Evolutionary conservation across 805 yeast species (phyloP), one percentile per base, ranked within the genome.

Genomic region (Candida pseudofarinosa): DNA sequence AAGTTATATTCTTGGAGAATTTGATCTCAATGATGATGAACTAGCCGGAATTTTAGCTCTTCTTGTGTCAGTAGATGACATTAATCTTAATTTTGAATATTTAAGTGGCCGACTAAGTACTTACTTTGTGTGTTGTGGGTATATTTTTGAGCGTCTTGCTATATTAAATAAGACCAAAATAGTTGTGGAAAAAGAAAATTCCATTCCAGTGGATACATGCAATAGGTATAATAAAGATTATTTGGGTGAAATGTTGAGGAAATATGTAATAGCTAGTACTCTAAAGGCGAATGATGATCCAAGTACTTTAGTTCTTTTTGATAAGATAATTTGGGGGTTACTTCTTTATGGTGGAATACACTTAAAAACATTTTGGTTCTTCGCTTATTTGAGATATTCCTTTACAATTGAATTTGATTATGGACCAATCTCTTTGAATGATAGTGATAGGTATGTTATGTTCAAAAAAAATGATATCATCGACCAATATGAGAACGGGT

Each of bases 311-410:
- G 34, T 41, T 2, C 49, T 73, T 3, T 64, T 68, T 38, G 67
- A 71, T 35, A 60, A 65, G 23, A 59, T 77, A 1, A 40, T 74
- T 1, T 67, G 73, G 62, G 74, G 74, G 0, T 45, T 76, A 6
- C 33, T 73, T 5, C 47, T 76, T 35, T 65, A 62, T 43, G 81
- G 81, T 13, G 76, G 73, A 1, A 52, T 68, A 19, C 74, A 71
- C 44, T 19, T 74, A 7, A 67, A 62, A 35, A 54, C 67, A 2
- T 47, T 77, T 15, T 67, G 73, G 71, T 65, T 74, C 35, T 74
- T 76, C 48, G 60, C 60, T 41, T 55, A 59, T 14, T 48, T 74
- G 33, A 59, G 60, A 32, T 56, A 62, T 40, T 65, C 59, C 39
- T 65, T 48, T 34, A 45, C 40, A 42, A 46, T 55, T 19, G 44